Conservation (phyloP, 352 stramenopile species). For the Globisporangium cystogenes region DNA sequence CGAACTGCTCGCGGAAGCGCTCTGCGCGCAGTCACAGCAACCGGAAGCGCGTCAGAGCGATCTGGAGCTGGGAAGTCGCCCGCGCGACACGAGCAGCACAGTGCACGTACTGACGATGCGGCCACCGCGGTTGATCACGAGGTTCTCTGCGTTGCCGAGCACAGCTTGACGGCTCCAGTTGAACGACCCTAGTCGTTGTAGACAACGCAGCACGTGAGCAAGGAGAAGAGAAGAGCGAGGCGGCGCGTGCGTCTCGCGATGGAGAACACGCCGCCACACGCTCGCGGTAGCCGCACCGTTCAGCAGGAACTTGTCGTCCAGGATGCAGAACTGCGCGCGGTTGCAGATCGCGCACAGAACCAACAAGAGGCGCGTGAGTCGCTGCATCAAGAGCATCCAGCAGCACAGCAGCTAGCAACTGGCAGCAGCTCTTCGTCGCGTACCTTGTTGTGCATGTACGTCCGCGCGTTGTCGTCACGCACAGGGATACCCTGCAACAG, state of each 20-base stretch:
- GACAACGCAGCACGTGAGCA: neutral
- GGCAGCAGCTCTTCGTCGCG: no score
- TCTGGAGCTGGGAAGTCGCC: no score
- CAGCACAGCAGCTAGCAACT: no score
- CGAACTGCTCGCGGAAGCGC: conserved; percentile 55
- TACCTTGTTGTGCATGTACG: conserved; percentile 75
- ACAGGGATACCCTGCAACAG: conserved; percentile 47
- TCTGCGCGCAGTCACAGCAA: conserved; percentile 10
- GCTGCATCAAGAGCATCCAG: neutral
- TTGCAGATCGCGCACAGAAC: neutral
- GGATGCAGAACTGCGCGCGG: conserved; percentile 49
- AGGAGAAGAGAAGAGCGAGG: no score
- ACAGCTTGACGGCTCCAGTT: conserved; percentile 73
- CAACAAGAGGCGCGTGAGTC: neutral
- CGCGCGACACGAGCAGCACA: no score
- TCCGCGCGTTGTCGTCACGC: conserved; percentile 47
- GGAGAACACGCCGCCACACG: no score
- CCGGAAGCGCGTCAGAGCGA: neutral
- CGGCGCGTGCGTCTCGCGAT: no score
- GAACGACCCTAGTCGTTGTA: conserved; percentile 35
- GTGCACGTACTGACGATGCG: conserved; percentile 38
- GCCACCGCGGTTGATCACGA: conserved; percentile 43
- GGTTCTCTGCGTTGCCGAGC: conserved; percentile 58
- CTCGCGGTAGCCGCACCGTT: conserved; percentile 48
- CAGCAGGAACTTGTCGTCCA: conserved; percentile 50